A percentile compares a stretch with the other conserved stretches of the same genome.
These are phyloP conservation scores for Phaffomyces antillensis DNA, from an alignment of 805 yeast species.

Conservation along the genomic window DNA sequence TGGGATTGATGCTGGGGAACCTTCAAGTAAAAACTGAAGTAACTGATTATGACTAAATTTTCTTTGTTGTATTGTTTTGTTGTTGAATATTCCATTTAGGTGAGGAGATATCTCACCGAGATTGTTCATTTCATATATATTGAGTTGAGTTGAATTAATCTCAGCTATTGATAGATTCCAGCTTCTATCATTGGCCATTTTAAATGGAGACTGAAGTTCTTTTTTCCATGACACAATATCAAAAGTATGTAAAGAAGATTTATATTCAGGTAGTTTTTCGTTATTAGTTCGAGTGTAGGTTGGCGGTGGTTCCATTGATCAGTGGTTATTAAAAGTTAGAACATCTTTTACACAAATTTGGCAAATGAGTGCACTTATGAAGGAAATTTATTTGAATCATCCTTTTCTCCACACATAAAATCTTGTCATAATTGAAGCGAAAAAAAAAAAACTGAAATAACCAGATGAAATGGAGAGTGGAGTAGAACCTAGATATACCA, in stretches of 20 bases:
- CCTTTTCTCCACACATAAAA: no score
- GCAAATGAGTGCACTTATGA: no score
- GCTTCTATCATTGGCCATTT: slow-evolving; percentile 1
- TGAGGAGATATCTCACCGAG: not conserved
- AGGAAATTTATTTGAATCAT: no score
- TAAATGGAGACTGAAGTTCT: slow-evolving; percentile 7
- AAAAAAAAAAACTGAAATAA: no score
- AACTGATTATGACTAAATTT: not conserved
- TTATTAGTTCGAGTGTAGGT: no score
- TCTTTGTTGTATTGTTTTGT: not conserved
- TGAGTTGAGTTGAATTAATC: slow-evolving; percentile 7
- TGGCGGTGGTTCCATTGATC: no score
- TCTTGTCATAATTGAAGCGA: no score
- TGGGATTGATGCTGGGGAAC: not conserved
- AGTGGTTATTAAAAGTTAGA: no score
- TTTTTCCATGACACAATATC: slow-evolving; percentile 6
- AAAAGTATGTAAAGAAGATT: slow-evolving; percentile 1
- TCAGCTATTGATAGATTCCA: slow-evolving; percentile 7
- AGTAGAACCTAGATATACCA: no score
- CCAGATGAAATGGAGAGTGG: no score
- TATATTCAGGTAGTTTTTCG: not conserved
- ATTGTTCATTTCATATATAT: slow-evolving; percentile 2
- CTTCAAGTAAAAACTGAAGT: not conserved
- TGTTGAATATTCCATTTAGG: not conserved
- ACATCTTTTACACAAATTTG: no score